Conservation (phyloP, 495 filamentous ascomycete genomes). For the Neurospora tetrasperma region DNA sequence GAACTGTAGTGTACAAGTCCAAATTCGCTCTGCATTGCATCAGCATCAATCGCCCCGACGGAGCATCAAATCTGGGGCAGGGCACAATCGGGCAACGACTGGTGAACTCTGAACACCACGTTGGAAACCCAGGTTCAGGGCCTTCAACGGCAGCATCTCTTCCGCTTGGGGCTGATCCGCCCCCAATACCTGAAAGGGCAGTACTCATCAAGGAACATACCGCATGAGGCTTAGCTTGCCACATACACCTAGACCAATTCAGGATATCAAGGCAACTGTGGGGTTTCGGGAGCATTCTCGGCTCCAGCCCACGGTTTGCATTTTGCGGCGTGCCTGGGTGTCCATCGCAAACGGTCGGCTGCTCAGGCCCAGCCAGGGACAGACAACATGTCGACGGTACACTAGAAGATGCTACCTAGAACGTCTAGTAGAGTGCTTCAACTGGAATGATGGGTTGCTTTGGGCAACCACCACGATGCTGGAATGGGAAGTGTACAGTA, state of each 20-base stretch:
- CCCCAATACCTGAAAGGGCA: slow-evolving; percentile 1
- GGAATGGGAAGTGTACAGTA: slow-evolving; percentile 1
- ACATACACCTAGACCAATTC: slow-evolving; percentile 6
- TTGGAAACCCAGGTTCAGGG: slow-evolving; percentile 7
- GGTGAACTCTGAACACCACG: background rate
- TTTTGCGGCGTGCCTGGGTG: slow-evolving; percentile 13
- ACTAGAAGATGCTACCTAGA: slow-evolving; percentile 10
- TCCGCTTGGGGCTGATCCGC: background rate
- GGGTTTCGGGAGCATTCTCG: slow-evolving; percentile 16
- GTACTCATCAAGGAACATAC: slow-evolving; percentile 6
- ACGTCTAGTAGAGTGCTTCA: slow-evolving; percentile 16
- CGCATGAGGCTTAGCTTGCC: background rate
- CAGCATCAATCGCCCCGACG: background rate
- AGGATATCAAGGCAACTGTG: slow-evolving; percentile 1
- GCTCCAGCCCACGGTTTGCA: slow-evolving; percentile 5
- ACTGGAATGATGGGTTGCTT: slow-evolving; percentile 14
- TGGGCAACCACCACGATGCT: slow-evolving; percentile 7
- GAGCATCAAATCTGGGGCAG: background rate
- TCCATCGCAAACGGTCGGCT: slow-evolving; percentile 15
- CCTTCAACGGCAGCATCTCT: background rate
- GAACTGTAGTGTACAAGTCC: background rate
- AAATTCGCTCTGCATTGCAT: too few species aligned
- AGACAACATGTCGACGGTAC: background rate
- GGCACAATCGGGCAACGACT: background rate
- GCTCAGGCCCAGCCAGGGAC: slow-evolving; percentile 1